Conservation (phyloP, 352 stramenopile genomes). For the Globisporangium cederbergense region DNA sequence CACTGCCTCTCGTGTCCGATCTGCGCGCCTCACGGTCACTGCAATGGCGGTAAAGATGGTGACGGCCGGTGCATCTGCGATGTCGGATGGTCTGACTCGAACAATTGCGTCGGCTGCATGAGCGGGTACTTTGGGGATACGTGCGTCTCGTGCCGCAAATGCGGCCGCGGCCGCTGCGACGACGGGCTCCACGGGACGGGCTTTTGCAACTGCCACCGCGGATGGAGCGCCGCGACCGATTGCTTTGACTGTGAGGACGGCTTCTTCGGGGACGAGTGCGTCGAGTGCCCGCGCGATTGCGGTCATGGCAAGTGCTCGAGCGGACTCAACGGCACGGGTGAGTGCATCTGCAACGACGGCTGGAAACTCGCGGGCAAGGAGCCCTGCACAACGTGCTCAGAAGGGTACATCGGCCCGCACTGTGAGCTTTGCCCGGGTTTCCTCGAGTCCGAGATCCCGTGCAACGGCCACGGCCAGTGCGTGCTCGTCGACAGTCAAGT, state of each 20-base stretch:
- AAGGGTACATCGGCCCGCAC: slow-evolving; percentile 71
- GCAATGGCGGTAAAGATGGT: slow-evolving; percentile 76
- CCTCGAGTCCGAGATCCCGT: slow-evolving; percentile 63
- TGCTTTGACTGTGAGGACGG: slow-evolving; percentile 84
- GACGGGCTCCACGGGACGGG: slow-evolving; percentile 73
- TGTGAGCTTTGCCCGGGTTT: slow-evolving; percentile 76
- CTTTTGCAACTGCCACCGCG: slow-evolving; percentile 78
- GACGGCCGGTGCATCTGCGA: slow-evolving; percentile 85
- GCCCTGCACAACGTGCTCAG: slow-evolving; percentile 69
- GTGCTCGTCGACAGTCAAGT: slow-evolving; percentile 47
- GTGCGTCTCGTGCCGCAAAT: slow-evolving; percentile 72
- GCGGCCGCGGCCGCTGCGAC: slow-evolving; percentile 74
- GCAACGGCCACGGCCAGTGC: slow-evolving; percentile 70
- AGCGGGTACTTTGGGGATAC: slow-evolving; percentile 72
- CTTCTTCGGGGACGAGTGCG: slow-evolving; percentile 77
- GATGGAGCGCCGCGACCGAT: slow-evolving; percentile 69
- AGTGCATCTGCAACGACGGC: slow-evolving; percentile 72
- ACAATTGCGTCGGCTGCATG: slow-evolving; percentile 88
- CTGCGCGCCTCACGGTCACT: slow-evolving; percentile 79
- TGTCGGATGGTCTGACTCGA: slow-evolving; percentile 81
- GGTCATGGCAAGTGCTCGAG: slow-evolving; percentile 73
- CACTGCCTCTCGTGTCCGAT: slow-evolving; percentile 84
- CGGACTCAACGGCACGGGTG: slow-evolving; percentile 71
- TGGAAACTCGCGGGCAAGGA: slow-evolving; percentile 60
- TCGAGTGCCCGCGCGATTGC: slow-evolving; percentile 64